Evolutionary conservation across 2,329 filamentous ascomycete species (phyloP), one percentile per base, ranked within the genome.

Genomic region (Xylaria sp.): DNA sequence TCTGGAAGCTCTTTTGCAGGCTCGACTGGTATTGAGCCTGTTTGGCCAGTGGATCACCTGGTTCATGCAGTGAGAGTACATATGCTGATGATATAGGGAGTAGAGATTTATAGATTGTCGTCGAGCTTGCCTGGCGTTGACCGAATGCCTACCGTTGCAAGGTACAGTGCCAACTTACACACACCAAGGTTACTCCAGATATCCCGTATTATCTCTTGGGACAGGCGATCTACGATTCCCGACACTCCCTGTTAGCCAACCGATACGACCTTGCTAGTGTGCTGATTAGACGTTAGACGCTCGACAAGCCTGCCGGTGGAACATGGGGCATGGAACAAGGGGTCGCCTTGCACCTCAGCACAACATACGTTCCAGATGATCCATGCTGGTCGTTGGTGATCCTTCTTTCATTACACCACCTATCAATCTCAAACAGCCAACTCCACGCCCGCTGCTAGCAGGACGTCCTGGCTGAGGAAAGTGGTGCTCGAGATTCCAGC

Each of bases 381-480:
- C 78, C 77, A 78, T 77, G 79, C 82, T 75, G 78, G 82, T 63
- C 71, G 84, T 72, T 79, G 81, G 85, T 84, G 83, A 82, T 79
- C 80, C 80, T 78, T 78, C 75, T 78, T 78, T 80, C 82, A 82
- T 82, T 80, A 75, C 79, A 80, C 78, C 72, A 60, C 72, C 74
- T 72, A 75, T 76, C 79, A 84, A 84, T 81, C 81, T 86, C 86
- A 87, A 86, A 88, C 85, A 75, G 50, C 69, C 51, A 66, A 37
- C 60, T 62, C 64, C 66, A 56, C 65, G 56, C 60, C 57, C 59
- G 64, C 60, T 51, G 56, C 54, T 50, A 58, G 65, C 56, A 50
- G 55, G 25, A 63, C 44, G 52, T 31, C 28, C 60, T 44, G 39
- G 67, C 51, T 18, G 46, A 25, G 34, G 23, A 54, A 34, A 62